A percentile compares a stretch with the other conserved stretches of the same genome.
Evolutionary conservation across 1,284 basidiomycete species (phyloP).

Genomic region (Phellinidium pouzarii): DNA sequence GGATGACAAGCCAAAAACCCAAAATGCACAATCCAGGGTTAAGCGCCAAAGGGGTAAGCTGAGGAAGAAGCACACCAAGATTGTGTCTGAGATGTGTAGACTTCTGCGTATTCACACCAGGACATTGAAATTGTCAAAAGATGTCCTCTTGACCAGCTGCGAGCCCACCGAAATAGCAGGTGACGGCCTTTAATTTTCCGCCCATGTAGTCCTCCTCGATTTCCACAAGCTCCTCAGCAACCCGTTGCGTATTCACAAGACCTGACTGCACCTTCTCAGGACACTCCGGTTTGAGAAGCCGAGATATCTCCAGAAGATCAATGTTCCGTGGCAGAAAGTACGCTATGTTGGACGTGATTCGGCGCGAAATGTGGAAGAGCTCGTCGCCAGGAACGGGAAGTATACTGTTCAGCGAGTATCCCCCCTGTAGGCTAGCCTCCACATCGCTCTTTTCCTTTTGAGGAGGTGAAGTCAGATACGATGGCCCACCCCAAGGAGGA

Average conservation of each 20-base stretch:
- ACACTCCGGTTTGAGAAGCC: slow-evolving; percentile 33
- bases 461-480: slow-evolving; percentile 46
- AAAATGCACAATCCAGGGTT: too few relatives aligned
- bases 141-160: slow-evolving; percentile 55
- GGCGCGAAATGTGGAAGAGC: slow-evolving; percentile 68
- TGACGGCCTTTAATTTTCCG: slow-evolving; percentile 74
- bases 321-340: slow-evolving; percentile 89
- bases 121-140: slow-evolving; percentile 36
- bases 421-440: slow-evolving; percentile 28
- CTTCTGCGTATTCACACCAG: not conserved
- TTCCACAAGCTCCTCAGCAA: slow-evolving; percentile 42
- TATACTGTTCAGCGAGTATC: slow-evolving; percentile 67
- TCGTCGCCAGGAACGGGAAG: slow-evolving; percentile 76
- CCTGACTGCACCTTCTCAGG: slow-evolving; percentile 1
- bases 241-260: slow-evolving; percentile 15
- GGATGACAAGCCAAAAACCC: too few relatives aligned
- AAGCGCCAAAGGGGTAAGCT: too few relatives aligned
- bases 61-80: too few relatives aligned
- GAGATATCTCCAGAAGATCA: slow-evolving; percentile 65
- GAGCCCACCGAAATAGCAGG: slow-evolving; percentile 77
- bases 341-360: slow-evolving; percentile 75
- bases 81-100: not conserved
- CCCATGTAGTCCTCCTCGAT: slow-evolving; percentile 90
- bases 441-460: slow-evolving; percentile 20
- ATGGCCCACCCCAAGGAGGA: slow-evolving; percentile 88